phyloP scores from a whole-genome alignment of 1,284 basidiomycete genomes.

The Pascua sp. region DNA sequence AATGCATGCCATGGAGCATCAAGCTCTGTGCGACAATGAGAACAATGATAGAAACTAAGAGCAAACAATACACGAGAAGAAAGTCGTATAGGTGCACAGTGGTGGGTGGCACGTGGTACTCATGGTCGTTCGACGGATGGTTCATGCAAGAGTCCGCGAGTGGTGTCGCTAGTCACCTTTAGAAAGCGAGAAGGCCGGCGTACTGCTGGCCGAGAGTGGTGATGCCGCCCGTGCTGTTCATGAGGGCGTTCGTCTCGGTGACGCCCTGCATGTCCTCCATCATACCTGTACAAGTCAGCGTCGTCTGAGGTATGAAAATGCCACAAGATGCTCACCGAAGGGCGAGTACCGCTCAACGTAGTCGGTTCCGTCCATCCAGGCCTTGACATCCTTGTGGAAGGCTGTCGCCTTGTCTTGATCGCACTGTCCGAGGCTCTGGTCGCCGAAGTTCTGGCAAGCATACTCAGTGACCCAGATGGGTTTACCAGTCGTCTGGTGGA shows the following conservation, averaged over 20 bases:
- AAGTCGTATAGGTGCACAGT: too few relatives aligned
- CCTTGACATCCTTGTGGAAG: conserved; percentile 59
- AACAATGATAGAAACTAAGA: too few relatives aligned
- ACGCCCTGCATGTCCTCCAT: conserved; percentile 68
- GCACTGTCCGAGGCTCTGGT: conserved; percentile 52
- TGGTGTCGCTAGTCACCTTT: background rate
- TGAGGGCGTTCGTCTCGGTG: conserved; percentile 59
- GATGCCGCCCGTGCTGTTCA: conserved; percentile 41
- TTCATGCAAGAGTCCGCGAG: background rate
- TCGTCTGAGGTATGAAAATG: too few relatives aligned
- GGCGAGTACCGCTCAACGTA: conserved; percentile 63
- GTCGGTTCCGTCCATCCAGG: conserved; percentile 58
- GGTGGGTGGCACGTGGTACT: too few relatives aligned
- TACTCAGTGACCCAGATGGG: conserved; percentile 48
- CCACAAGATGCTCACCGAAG: conserved; percentile 52
- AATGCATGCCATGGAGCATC: background rate
- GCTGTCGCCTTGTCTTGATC: conserved; percentile 52
- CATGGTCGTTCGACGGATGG: too few relatives aligned
- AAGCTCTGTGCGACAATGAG: conserved; percentile 3
- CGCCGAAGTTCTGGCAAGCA: conserved; percentile 61
- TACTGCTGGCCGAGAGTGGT: conserved; percentile 43
- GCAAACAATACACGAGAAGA: too few relatives aligned
- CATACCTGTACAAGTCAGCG: conserved; percentile 42
- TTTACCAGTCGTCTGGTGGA: conserved; percentile 35
- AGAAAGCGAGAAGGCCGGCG: background rate